A percentile compares a stretch with the other conserved stretches of the same genome.
phyloP scores from a whole-genome alignment of 1,139 yeast species.

The Debaryomyces subglobosus region DNA sequence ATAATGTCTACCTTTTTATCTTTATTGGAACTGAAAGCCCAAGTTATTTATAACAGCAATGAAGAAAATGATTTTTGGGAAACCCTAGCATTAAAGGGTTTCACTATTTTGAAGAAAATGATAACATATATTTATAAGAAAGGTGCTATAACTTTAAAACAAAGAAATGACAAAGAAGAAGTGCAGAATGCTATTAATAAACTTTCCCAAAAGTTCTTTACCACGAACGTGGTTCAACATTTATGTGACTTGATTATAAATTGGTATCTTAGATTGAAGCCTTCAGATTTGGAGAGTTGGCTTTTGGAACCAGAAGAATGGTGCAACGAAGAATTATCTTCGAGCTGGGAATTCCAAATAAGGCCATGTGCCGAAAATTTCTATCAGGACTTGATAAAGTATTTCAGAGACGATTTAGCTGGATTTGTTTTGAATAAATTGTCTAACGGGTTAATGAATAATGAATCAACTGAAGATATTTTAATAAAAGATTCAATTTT shows the following conservation, averaged over 20 bases:
- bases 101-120: conserved; percentile 65
- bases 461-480: conserved; percentile 50
- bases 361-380: conserved; percentile 88
- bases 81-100: conserved; percentile 68
- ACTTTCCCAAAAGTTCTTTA: conserved; percentile 58
- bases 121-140: conserved; percentile 64
- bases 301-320: conserved; percentile 87
- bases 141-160: conserved; percentile 69
- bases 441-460: conserved; percentile 48
- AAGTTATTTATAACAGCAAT: conserved; percentile 52
- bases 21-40: conserved; percentile 65
- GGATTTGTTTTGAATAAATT: conserved; percentile 67
- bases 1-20: conserved; percentile 62
- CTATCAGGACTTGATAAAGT: conserved; percentile 71
- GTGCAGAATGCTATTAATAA: conserved; percentile 57
- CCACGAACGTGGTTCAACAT: conserved; percentile 54
- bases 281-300: conserved; percentile 83
- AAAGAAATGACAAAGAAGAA: conserved; percentile 63
- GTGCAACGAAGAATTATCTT: conserved; percentile 77
- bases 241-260: conserved; percentile 68
- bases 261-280: conserved; percentile 73
- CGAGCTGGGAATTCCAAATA: conserved; percentile 82
- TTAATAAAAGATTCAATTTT: conserved; percentile 78
- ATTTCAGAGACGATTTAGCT: conserved; percentile 63
- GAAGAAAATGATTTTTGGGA: conserved; percentile 76